Conservation (phyloP, 164 flowering plant genomes). For the Warburgia ugandensis region DNA sequence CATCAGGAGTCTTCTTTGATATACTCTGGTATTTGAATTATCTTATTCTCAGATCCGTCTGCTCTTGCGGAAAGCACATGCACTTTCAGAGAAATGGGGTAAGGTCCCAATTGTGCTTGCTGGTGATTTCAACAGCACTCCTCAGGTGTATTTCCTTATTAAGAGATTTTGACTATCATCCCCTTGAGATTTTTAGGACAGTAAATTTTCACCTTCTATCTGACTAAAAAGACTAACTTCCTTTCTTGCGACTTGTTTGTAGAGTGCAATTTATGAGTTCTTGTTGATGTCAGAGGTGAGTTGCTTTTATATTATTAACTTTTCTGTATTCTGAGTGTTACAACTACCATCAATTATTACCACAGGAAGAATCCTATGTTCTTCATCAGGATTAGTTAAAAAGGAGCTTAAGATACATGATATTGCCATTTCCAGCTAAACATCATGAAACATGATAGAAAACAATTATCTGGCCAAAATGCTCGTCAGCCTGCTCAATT, state of each 20-base stretch:
- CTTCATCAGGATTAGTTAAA: too few relatives aligned
- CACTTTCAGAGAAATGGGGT: constrained; percentile 66
- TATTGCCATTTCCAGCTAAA: constrained; percentile 34
- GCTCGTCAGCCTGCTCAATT: constrained; percentile 38
- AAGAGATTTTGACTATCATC: background rate
- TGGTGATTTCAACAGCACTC: constrained; percentile 76
- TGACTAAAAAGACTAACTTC: background rate
- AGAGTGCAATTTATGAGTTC: constrained; percentile 66
- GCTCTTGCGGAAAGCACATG: constrained; percentile 56
- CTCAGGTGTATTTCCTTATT: constrained; percentile 38
- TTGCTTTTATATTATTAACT: background rate
- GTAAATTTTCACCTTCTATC: background rate
- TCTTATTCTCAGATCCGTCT: constrained; percentile 39
- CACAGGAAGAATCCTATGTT: too few relatives aligned
- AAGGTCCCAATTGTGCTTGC: constrained; percentile 57
- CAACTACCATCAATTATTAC: too few relatives aligned
- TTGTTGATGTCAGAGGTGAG: constrained; percentile 51
- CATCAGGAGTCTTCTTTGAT: too few relatives aligned
- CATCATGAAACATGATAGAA: constrained; percentile 34
- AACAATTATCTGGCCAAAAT: constrained; percentile 57
- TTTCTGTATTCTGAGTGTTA: background rate
- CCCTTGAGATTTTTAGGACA: background rate
- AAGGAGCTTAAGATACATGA: too few relatives aligned
- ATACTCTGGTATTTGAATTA: background rate
- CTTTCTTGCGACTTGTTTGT: constrained; percentile 14